phyloP scores from a whole-genome alignment of 2,329 filamentous ascomycete species.

The Diaporthe destruens region DNA sequence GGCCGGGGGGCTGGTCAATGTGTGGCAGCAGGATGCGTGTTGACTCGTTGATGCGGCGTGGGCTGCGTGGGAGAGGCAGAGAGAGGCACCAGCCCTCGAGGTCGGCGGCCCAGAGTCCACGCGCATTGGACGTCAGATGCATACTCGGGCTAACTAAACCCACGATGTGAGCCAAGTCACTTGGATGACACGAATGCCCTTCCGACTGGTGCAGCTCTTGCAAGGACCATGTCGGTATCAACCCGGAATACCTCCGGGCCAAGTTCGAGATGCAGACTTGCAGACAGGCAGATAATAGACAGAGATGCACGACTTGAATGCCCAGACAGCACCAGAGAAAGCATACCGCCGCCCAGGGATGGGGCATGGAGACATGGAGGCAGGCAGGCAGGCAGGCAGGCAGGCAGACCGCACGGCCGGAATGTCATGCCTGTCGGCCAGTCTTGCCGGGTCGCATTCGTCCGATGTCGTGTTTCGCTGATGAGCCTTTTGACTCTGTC shows the following conservation, averaged over 20 bases:
- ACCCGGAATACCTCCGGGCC: constrained; percentile 1
- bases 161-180: constrained; percentile 23
- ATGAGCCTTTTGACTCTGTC: constrained; percentile 6
- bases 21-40: constrained; percentile 3
- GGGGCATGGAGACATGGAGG: background rate
- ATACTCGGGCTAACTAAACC: constrained; percentile 4
- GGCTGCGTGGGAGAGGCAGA: background rate
- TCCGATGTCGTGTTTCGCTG: constrained; percentile 26
- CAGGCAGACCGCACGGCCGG: background rate
- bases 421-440: constrained; percentile 12
- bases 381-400: too few species aligned
- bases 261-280: background rate
- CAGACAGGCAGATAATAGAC: too few species aligned
- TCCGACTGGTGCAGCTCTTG: constrained; percentile 20
- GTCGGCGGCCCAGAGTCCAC: constrained; percentile 20
- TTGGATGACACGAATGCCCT: constrained; percentile 28
- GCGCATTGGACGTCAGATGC: constrained; percentile 14
- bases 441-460: constrained; percentile 3
- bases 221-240: constrained; percentile 29
- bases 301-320: background rate
- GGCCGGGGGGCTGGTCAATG: constrained; percentile 1
- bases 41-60: constrained; percentile 17
- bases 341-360: background rate
- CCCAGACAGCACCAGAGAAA: background rate
- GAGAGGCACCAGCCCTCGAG: background rate